Percentiles rank a stretch among this genome's conserved stretches.
phyloP scores from a whole-genome alignment of 140 eudicot genomes.

The Erigeron philadelphicus region DNA sequence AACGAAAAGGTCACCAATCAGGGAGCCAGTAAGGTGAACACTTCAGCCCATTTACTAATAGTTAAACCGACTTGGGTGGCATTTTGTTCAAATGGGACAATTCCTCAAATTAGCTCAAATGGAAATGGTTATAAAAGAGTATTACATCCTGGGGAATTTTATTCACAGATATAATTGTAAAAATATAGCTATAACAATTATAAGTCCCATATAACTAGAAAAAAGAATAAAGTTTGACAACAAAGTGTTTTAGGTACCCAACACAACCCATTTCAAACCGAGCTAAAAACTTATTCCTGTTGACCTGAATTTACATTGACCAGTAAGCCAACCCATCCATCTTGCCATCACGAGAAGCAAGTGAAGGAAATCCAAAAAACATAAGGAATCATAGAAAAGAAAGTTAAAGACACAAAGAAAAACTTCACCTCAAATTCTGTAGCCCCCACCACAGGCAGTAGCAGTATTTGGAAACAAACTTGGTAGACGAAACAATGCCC shows the following conservation, averaged over 20 bases:
- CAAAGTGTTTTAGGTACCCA: not conserved
- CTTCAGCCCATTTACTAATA: not conserved
- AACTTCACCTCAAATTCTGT: constrained; percentile 64
- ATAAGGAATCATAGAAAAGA: not conserved
- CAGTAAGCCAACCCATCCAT: not conserved
- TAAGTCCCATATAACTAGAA: not conserved
- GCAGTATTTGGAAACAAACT: constrained; percentile 62
- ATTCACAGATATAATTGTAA: not conserved
- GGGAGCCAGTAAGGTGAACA: not conserved
- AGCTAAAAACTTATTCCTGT: too few species aligned
- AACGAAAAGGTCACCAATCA: not conserved
- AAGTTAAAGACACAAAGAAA: not conserved
- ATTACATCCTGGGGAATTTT: not conserved
- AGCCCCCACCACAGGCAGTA: constrained; percentile 93
- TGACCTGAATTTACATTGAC: not conserved
- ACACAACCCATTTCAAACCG: not conserved
- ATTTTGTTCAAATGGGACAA: not conserved
- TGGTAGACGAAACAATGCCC: constrained; percentile 51
- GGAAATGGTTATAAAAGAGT: not conserved
- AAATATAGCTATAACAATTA: not conserved
- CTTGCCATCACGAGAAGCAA: not conserved
- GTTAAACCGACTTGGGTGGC: not conserved
- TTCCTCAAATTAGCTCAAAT: not conserved
- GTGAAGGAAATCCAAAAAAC: not conserved
- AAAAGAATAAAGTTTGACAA: not conserved